These are phyloP conservation scores for Pulicaria dysenterica DNA, from an alignment of 129 eudicot species.

Conservation along the genomic window DNA sequence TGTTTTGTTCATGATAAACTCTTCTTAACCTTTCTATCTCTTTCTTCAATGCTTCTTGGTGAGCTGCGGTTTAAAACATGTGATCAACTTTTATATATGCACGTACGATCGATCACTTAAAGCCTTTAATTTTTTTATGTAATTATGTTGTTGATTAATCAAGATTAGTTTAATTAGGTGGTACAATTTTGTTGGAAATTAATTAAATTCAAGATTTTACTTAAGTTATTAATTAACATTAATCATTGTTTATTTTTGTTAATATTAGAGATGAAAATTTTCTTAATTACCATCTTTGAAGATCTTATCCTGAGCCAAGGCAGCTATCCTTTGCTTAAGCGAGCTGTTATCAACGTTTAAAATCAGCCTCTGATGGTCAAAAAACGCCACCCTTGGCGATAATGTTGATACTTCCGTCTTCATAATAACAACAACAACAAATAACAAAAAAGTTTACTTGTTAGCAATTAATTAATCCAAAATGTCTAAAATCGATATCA, in stretches of 20 bases:
- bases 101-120: background rate
- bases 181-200: too few species aligned
- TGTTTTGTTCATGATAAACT: constrained; percentile 41
- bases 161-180: too few species aligned
- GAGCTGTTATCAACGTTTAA: constrained; percentile 88
- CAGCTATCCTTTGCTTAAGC: constrained; percentile 84
- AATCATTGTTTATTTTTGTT: background rate
- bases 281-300: constrained; percentile 79
- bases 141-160: too few species aligned
- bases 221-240: background rate
- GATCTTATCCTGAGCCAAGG: constrained; percentile 84
- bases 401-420: constrained; percentile 87
- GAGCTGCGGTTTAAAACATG: constrained; percentile 25
- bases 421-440: constrained; percentile 1
- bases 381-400: constrained; percentile 88
- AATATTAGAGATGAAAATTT: background rate
- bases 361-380: constrained; percentile 85
- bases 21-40: constrained; percentile 38
- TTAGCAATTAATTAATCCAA: background rate
- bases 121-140: background rate
- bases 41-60: constrained; percentile 40
- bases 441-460: too few species aligned
- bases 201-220: background rate
- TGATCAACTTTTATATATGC: background rate
- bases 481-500: background rate